These are phyloP conservation scores for Trypanosoma theileri DNA, from an alignment of 208 protist species.

Conservation along the genomic window DNA sequence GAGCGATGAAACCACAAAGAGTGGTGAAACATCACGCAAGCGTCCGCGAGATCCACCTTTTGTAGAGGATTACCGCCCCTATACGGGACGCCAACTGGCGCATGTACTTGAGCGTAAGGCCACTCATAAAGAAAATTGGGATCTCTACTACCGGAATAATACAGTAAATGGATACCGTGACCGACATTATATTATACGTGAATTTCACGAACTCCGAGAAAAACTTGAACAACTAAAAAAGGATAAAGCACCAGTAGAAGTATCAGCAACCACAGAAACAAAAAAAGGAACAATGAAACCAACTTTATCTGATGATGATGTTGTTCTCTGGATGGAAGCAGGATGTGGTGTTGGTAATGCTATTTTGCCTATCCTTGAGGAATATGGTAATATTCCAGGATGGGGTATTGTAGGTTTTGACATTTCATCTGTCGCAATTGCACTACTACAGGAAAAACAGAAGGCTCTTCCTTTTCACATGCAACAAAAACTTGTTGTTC, in stretches of 20 bases:
- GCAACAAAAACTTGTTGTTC: conserved; percentile 57
- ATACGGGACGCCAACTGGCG: conserved; percentile 57
- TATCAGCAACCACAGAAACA: no score
- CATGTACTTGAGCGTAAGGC: conserved; percentile 20
- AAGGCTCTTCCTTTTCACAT: conserved; percentile 29
- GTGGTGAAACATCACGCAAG: conserved; percentile 5
- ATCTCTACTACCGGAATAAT: conserved; percentile 91
- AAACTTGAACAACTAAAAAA: conserved; percentile 20
- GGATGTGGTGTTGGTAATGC: conserved; percentile 96
- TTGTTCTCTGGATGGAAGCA: conserved; percentile 78
- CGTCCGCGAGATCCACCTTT: conserved; percentile 51
- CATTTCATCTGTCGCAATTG: conserved; percentile 88
- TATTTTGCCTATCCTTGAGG: conserved; percentile 84
- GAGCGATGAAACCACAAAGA: not conserved
- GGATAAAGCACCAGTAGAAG: not conserved
- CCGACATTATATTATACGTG: conserved; percentile 85
- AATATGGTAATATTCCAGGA: conserved; percentile 64
- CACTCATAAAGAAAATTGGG: conserved; percentile 68
- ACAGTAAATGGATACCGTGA: conserved; percentile 89
- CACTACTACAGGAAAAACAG: conserved; percentile 63
- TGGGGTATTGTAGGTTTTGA: conserved; percentile 88
- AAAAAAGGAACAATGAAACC: not conserved
- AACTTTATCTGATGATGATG: conserved; percentile 27
- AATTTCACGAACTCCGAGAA: conserved; percentile 76
- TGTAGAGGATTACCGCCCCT: conserved; percentile 78